These are phyloP conservation scores for Sporothrix protearum DNA, from an alignment of 2,329 filamentous ascomycete species.

Conservation along the genomic window DNA sequence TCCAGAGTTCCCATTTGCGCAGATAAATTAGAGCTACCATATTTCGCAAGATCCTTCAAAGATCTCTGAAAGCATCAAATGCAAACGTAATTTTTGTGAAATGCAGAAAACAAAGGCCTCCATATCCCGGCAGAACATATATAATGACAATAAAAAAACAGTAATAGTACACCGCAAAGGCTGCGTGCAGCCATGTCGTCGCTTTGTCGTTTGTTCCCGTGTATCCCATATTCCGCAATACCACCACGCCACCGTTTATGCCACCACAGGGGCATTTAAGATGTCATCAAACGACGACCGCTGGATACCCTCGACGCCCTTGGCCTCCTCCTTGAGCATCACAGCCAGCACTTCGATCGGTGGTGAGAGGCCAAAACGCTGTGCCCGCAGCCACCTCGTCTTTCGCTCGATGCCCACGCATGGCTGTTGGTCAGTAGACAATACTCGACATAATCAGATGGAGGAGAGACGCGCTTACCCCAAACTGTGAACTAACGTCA, in stretches of 20 bases:
- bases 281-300: slow-evolving; percentile 72
- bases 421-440: slow-evolving; percentile 53
- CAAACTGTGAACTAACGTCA: slow-evolving; percentile 87
- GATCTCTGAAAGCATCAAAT: not conserved
- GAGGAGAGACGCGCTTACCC: slow-evolving; percentile 57
- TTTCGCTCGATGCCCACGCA: slow-evolving; percentile 79
- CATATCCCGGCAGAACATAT: not conserved
- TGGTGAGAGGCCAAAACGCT: slow-evolving; percentile 76
- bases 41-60: slow-evolving; percentile 10
- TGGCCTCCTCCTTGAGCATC: slow-evolving; percentile 66
- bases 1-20: not conserved
- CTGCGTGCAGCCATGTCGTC: not conserved
- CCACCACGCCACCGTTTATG: not conserved
- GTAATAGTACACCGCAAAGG: slow-evolving; percentile 3
- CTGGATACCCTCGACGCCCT: slow-evolving; percentile 53
- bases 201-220: not conserved
- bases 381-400: slow-evolving; percentile 83
- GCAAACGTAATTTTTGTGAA: not conserved
- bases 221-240: not conserved
- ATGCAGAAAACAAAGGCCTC: not conserved
- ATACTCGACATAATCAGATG: not conserved
- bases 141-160: not conserved
- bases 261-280: slow-evolving; percentile 45
- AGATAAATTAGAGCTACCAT: not conserved
- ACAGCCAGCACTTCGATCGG: slow-evolving; percentile 89